Conservation (phyloP, 163 green algal species). For the Coccomyxa subellipsoidea region DNA sequence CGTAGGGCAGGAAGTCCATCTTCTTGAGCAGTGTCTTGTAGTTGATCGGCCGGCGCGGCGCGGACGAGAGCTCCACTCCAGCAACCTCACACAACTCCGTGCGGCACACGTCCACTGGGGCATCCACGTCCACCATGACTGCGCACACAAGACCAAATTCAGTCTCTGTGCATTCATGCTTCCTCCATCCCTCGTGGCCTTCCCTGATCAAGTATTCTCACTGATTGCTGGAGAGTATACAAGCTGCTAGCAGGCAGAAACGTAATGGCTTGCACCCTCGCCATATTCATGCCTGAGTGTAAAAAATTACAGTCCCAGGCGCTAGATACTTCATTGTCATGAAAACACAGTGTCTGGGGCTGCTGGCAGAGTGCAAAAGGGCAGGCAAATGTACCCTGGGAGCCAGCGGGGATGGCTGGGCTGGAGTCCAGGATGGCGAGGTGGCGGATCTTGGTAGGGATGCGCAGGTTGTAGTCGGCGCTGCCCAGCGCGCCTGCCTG, state of each 20-base stretch:
- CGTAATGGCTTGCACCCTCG: too few relatives aligned
- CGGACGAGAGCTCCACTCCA: background rate
- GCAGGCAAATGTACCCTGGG: background rate
- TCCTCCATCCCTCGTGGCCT: background rate
- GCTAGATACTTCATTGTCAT: too few relatives aligned
- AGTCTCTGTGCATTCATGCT: too few relatives aligned
- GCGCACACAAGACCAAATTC: background rate
- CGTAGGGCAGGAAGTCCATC: conserved; percentile 14
- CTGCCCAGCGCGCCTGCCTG: conserved; percentile 5
- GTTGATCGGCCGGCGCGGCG: background rate
- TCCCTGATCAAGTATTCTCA: too few relatives aligned
- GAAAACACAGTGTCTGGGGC: too few relatives aligned
- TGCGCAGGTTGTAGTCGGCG: conserved; percentile 8
- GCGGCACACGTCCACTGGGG: background rate
- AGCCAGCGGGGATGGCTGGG: background rate
- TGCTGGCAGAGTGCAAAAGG: too few relatives aligned
- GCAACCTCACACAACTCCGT: background rate
- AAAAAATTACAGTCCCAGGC: too few relatives aligned
- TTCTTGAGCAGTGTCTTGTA: conserved; percentile 4
- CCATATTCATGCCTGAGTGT: too few relatives aligned
- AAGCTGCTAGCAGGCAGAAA: too few relatives aligned
- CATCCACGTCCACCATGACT: conserved; percentile 8
- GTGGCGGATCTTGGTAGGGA: conserved; percentile 10
- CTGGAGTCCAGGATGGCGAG: background rate
- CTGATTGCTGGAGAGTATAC: too few relatives aligned